Evolutionary conservation across 2,329 filamentous ascomycete genomes (phyloP).

Genomic region (Ilyonectria mors-panacis): DNA sequence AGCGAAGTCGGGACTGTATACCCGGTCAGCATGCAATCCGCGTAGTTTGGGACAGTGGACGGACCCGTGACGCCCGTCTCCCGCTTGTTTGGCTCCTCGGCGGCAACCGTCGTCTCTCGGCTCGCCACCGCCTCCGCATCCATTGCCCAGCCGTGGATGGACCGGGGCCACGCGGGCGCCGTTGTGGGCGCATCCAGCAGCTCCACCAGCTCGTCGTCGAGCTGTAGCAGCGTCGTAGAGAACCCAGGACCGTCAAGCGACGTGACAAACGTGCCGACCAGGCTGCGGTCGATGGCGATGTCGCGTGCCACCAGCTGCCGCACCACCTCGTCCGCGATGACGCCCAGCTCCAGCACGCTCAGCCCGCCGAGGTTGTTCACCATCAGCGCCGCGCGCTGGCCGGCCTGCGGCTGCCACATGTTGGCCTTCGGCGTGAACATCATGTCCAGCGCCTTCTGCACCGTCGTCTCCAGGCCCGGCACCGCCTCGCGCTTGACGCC

Average conservation of each 20-base stretch:
- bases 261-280: constrained; percentile 44
- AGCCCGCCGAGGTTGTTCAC: constrained; percentile 46
- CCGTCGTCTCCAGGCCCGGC: constrained; percentile 33
- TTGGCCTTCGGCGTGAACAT: constrained; percentile 40
- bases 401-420: constrained; percentile 42
- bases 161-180: constrained; percentile 43
- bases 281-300: constrained; percentile 34
- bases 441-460: constrained; percentile 39
- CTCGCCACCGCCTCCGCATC: constrained; percentile 34
- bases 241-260: constrained; percentile 45
- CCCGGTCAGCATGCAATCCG: not conserved
- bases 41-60: not conserved
- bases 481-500: constrained; percentile 43
- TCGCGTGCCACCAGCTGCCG: constrained; percentile 28
- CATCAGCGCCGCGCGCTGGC: constrained; percentile 40
- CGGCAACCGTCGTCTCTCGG: constrained; percentile 24
- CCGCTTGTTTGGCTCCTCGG: constrained; percentile 19
- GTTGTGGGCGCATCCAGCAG: constrained; percentile 42
- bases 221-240: constrained; percentile 39
- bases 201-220: constrained; percentile 40
- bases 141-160: constrained; percentile 40
- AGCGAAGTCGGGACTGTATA: constrained; percentile 36
- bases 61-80: constrained; percentile 42
- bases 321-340: constrained; percentile 44
- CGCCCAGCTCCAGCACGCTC: constrained; percentile 43